These are phyloP conservation scores for Alternaria gansuensis DNA, from an alignment of 2,329 filamentous ascomycete species.

Conservation along the genomic window DNA sequence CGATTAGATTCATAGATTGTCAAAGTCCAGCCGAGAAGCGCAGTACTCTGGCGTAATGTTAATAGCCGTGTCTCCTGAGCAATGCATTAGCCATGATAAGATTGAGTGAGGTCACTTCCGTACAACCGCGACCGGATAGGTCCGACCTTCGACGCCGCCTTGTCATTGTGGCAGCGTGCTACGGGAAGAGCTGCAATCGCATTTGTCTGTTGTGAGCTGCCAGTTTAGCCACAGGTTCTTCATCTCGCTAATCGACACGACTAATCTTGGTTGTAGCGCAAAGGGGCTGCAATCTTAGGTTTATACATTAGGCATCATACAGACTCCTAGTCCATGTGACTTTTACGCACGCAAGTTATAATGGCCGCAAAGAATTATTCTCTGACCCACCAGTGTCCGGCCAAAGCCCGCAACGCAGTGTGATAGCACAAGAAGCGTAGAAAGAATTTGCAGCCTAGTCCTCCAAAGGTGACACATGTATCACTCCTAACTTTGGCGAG, in stretches of 20 bases:
- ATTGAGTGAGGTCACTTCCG: constrained; percentile 24
- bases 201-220: constrained; percentile 18
- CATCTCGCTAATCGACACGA: constrained; percentile 27
- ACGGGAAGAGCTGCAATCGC: constrained; percentile 11
- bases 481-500: neutral
- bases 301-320: constrained; percentile 11
- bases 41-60: constrained; percentile 11
- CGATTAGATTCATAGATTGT: constrained; percentile 19
- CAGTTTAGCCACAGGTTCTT: constrained; percentile 18
- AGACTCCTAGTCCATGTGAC: constrained; percentile 2
- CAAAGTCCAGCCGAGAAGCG: constrained; percentile 8
- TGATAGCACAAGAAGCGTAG: neutral
- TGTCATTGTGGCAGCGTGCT: constrained; percentile 22
- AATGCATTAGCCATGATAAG: constrained; percentile 29
- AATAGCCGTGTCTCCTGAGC: constrained; percentile 21
- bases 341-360: neutral
- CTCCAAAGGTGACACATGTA: constrained; percentile 2
- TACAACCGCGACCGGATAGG: constrained; percentile 24
- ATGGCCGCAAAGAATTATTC: neutral
- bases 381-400: neutral
- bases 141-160: constrained; percentile 20
- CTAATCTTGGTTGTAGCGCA: constrained; percentile 22
- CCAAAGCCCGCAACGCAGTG: neutral
- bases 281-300: constrained; percentile 12
- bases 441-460: neutral